These are phyloP conservation scores for Colletotrichum eleusines DNA, from an alignment of 2,329 filamentous ascomycete species.

Conservation along the genomic window DNA sequence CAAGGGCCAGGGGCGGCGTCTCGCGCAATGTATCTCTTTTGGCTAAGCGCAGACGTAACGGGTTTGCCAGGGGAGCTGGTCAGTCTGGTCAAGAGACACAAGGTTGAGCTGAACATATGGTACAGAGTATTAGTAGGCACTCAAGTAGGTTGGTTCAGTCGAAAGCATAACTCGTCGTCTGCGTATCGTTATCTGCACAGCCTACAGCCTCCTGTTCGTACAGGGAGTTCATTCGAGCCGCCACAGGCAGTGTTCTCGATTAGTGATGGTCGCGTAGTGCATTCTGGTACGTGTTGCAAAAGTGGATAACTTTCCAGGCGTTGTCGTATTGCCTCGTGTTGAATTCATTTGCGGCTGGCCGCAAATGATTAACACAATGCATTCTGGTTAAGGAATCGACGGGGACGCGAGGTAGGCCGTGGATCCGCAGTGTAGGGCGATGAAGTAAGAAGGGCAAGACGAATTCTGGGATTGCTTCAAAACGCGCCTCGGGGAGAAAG, in stretches of 20 bases:
- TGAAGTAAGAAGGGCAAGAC: not conserved
- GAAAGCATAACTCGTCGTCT: not conserved
- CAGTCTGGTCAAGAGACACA: slow-evolving; percentile 14
- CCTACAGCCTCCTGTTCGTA: not conserved
- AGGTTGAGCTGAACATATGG: not conserved
- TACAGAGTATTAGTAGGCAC: too few relatives aligned
- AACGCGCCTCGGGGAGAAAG: not conserved
- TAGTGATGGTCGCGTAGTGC: not conserved
- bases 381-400: not conserved
- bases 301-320: slow-evolving; percentile 11
- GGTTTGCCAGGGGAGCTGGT: slow-evolving; percentile 12
- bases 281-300: not conserved
- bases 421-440: not conserved
- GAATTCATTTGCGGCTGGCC: not conserved
- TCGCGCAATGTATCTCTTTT: slow-evolving; percentile 18
- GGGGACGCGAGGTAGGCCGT: not conserved
- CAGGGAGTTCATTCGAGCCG: not conserved
- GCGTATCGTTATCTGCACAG: not conserved
- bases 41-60: slow-evolving; percentile 4
- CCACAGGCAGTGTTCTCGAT: slow-evolving; percentile 11
- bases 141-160: slow-evolving; percentile 8
- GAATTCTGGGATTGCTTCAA: not conserved
- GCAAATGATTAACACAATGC: not conserved
- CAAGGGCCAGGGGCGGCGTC: slow-evolving; percentile 27
- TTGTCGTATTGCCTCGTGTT: not conserved